Conservation (phyloP, 768 basidiomycete genomes). For the Hericium coralloides region DNA sequence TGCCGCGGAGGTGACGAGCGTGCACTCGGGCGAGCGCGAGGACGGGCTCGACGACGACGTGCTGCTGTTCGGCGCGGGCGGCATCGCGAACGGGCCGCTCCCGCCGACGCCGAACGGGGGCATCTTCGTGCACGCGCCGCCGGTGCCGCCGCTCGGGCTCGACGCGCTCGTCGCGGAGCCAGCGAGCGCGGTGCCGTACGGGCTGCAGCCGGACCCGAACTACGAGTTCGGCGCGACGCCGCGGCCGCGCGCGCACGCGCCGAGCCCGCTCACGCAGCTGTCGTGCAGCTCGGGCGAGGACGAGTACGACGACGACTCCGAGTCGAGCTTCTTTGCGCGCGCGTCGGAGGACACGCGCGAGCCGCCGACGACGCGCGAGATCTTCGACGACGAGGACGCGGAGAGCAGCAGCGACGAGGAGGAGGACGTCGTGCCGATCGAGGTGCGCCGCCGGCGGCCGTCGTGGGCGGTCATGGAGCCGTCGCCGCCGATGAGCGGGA, state of each 20-base stretch:
- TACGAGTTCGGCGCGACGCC: neutral
- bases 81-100: conserved; percentile 6
- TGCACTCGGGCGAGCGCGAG: conserved; percentile 12
- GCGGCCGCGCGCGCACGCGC: neutral
- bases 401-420: neutral
- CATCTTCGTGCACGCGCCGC: conserved; percentile 4
- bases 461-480: conserved; percentile 7
- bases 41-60: conserved; percentile 11
- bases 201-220: neutral
- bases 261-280: conserved; percentile 8
- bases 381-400: neutral
- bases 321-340: conserved; percentile 13
- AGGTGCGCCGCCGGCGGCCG: conserved; percentile 11
- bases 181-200: neutral
- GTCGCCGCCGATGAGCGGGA: conserved; percentile 1
- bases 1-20: conserved; percentile 4
- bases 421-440: conserved; percentile 5
- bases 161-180: neutral
- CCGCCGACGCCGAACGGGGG: conserved; percentile 12
- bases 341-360: conserved; percentile 9
- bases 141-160: neutral
- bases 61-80: conserved; percentile 13
- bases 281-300: conserved; percentile 8
- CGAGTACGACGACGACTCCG: conserved; percentile 9
- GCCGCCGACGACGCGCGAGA: neutral